A percentile compares a stretch with the other conserved stretches of the same genome.
phyloP scores from a whole-genome alignment of 2,329 filamentous ascomycete genomes.

The Verticillium isaacii region DNA sequence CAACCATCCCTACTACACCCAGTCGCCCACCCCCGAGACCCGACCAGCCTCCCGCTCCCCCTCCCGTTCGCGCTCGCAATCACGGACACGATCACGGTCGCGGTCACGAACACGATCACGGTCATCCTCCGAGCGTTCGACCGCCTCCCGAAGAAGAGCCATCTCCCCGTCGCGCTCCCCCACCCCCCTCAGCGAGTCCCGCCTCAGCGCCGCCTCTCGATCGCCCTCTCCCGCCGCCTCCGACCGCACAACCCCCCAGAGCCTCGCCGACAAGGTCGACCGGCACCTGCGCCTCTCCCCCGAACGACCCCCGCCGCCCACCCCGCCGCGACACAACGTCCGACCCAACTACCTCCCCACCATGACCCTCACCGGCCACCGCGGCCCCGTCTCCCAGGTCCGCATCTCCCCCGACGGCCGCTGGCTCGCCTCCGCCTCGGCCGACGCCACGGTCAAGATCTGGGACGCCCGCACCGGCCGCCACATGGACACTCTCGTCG shows the following conservation, averaged over 20 bases:
- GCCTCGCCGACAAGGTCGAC: conserved; percentile 10
- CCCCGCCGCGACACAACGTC: conserved; percentile 39
- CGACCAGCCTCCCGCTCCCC: conserved; percentile 25
- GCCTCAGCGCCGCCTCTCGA: conserved; percentile 5
- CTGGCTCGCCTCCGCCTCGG: conserved; percentile 86
- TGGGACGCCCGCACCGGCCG: conserved; percentile 78
- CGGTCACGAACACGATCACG: conserved; percentile 17
- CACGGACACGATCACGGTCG: conserved; percentile 24
- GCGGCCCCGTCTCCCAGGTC: conserved; percentile 74
- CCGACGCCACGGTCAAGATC: conserved; percentile 85
- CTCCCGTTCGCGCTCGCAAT: conserved; percentile 24
- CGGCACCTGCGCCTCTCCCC: conserved; percentile 11
- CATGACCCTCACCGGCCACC: conserved; percentile 72
- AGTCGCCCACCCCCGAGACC: conserved; percentile 30
- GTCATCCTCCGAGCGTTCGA: background rate
- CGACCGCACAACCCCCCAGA: conserved; percentile 17
- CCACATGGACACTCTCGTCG: conserved; percentile 84
- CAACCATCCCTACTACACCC: conserved; percentile 15
- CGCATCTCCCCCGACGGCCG: conserved; percentile 87
- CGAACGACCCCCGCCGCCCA: conserved; percentile 26
- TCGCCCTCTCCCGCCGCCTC: conserved; percentile 21
- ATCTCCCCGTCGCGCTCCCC: background rate
- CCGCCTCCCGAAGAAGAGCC: background rate
- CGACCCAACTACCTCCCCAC: conserved; percentile 64
- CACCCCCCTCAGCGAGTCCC: background rate